phyloP scores from a whole-genome alignment of 768 basidiomycete genomes.

The Suillus bovinus region DNA sequence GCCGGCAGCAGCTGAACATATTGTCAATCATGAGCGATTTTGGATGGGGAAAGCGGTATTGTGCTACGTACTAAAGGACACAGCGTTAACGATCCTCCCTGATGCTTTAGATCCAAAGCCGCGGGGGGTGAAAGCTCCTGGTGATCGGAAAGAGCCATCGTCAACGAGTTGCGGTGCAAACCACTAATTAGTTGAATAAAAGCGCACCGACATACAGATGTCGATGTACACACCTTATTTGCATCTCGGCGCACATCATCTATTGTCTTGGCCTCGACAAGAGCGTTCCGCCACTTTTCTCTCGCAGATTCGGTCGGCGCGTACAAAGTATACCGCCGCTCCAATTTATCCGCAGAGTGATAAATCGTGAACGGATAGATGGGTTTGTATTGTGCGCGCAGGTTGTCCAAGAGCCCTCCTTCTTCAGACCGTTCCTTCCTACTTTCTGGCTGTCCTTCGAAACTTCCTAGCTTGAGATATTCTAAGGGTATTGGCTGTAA shows the following conservation, averaged over 20 bases:
- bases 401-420: slow-evolving; percentile 53
- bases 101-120: slow-evolving; percentile 40
- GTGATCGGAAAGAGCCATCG: slow-evolving; percentile 61
- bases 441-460: slow-evolving; percentile 56
- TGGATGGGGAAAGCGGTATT: neutral
- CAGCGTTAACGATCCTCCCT: slow-evolving; percentile 60
- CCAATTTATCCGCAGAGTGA: slow-evolving; percentile 57
- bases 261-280: slow-evolving; percentile 64
- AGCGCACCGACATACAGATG: neutral
- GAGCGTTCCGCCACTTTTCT: slow-evolving; percentile 60
- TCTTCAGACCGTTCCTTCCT: slow-evolving; percentile 66
- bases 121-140: slow-evolving; percentile 35
- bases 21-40: neutral
- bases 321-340: slow-evolving; percentile 73
- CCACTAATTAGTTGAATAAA: slow-evolving; percentile 46
- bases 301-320: slow-evolving; percentile 57
- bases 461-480: slow-evolving; percentile 71
- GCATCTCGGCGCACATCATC: slow-evolving; percentile 65
- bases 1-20: slow-evolving; percentile 41
- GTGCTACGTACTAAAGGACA: slow-evolving; percentile 57
- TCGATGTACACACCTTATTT: slow-evolving; percentile 57
- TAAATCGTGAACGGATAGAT: slow-evolving; percentile 80
- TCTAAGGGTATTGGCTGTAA: slow-evolving; percentile 76
- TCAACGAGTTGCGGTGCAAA: slow-evolving; percentile 61
- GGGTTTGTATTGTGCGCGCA: slow-evolving; percentile 51